Evolutionary conservation across 495 filamentous ascomycete species (phyloP), one percentile per base, ranked within the genome.

Genomic region (Tirmania nivea): DNA sequence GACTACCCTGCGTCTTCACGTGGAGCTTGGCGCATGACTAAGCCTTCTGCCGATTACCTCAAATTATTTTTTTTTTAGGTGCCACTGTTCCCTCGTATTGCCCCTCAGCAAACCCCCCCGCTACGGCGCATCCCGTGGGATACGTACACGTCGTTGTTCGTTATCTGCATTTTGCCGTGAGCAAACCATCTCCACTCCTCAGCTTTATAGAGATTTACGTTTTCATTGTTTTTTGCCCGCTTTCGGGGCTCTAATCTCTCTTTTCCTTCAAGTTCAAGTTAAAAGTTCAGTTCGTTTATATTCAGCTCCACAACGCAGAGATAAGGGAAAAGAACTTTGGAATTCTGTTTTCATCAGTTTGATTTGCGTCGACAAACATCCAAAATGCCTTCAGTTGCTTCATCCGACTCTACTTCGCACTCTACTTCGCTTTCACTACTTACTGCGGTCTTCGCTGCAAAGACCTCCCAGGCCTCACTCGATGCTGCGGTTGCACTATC

Each of bases 401-500:
- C n/a, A 17, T 17, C 48, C 48, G 21, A 21, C 48, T 14, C 48
- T n/a, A 12, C 12, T 50, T 69, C 95, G 56, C 66, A 21, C 48
- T 14, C 48, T n/a, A 12, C 12, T 50, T 69, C 95, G 56, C 66
- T 77, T 50, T 74, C 78, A 21, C 64, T 94, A 21, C 72, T 94
- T 63, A 70, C 79, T 58, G 79, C 73, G 37, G 76, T 90, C 57
- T 89, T 94, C 71, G 77, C 68, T 35, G 78, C 86, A 35, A 78
- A 86, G 59, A 82, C 81, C 2, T 94, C 90, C 7, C 79, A 86
- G 61, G 77, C 78, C 56, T 92, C 89, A 5, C 77, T 97, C 52
- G 86, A 94, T 66, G 84, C 80, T 61, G 71, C 83, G 48, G 94
- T 95, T 63, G 78, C 77, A 12, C 73, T 97, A 49, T 81, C 84